Base-by-base conservation (phyloP, 2,329 filamentous ascomycete genomes). In the Tricladium varicosporioides region DNA sequence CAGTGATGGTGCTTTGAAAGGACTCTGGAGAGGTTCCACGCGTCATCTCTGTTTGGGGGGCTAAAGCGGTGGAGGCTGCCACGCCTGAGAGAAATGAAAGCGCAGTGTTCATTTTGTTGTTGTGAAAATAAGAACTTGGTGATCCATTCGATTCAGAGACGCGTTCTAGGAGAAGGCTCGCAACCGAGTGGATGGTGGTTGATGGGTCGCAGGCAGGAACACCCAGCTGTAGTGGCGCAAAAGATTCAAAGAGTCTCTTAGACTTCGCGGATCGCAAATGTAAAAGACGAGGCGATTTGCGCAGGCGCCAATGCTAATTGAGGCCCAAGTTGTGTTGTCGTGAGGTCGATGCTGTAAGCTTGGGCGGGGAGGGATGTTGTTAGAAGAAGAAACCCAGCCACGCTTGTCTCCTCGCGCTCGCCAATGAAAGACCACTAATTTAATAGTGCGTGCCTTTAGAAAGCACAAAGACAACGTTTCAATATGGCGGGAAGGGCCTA, bases 21-120 rank as follows among this genome's bases (percentile, higher is more conserved):
- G 69, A 70, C 42, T 68, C 64, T 16, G 63, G 56, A 11, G 67
- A 63, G 13, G 63, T 63, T 32, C 62, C 65, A 59, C 67, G 67
- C 61, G 58, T 58, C 57, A 60, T 49, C 15, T 63, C 62, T 19
- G 47, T 51, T 16, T 51, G 56, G 46, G 27, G 53, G n/a, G 51
- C 22, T 18, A 60, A n/a, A 42, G 40, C 40, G 50, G 65, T 58
- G n/a, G 56, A 47, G 15, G 57, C 55, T 18, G 52, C 56, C 57
- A 67, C 22, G 22, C 22, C 22, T 27, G 22, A 27, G 22, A 27
- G 22, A 27, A 27, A 27, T 27, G 22, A 27, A 27, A 27, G 55
- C 16, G 58, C 53, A 27, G 62, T 63, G 48, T 66, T 59, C 65
- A 66, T 65, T n/a, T 50, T 54, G 43, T n/a, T 52, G 44, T 51